phyloP scores from a whole-genome alignment of 2,329 filamentous ascomycete genomes.

The Neopestalotiopsis sp. region DNA sequence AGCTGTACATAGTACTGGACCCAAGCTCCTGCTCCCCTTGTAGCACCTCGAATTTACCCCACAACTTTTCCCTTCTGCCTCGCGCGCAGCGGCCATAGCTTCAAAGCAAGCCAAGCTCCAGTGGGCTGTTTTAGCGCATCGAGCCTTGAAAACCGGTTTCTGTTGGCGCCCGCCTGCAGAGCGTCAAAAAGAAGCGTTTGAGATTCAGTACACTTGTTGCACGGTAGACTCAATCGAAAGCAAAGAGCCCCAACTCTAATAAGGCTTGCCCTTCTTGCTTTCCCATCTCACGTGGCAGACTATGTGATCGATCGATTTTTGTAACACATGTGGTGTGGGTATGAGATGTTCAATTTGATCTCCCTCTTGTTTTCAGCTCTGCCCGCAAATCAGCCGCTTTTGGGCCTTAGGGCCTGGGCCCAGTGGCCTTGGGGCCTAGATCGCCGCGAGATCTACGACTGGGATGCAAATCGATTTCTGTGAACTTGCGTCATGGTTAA shows the following conservation, averaged over 20 bases:
- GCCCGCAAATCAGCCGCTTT: slow-evolving; percentile 1
- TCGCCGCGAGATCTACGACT: slow-evolving; percentile 19
- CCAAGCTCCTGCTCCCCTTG: neutral
- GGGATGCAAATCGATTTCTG: slow-evolving; percentile 9
- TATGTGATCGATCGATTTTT: slow-evolving; percentile 10
- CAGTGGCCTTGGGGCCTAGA: neutral
- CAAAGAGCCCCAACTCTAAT: neutral
- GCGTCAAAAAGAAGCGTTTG: neutral
- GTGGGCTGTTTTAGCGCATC: neutral
- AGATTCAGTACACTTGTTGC: slow-evolving; percentile 4
- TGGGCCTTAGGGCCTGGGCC: slow-evolving; percentile 3
- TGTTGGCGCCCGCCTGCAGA: slow-evolving; percentile 5
- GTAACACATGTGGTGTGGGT: neutral
- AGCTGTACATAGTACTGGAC: neutral
- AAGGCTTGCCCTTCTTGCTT: neutral
- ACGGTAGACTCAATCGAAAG: neutral
- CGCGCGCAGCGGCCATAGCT: neutral
- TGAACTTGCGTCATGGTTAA: slow-evolving; percentile 18
- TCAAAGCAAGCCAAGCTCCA: neutral
- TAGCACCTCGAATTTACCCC: neutral
- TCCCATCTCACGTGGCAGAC: too few species aligned
- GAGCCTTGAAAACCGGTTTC: slow-evolving; percentile 18
- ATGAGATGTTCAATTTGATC: neutral
- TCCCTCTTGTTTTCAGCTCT: slow-evolving; percentile 5
- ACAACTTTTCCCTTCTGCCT: neutral